Percentiles rank a stretch among this genome's conserved stretches.
phyloP scores from a whole-genome alignment of 2,329 filamentous ascomycete genomes.

The Curvularia eragrostidis region DNA sequence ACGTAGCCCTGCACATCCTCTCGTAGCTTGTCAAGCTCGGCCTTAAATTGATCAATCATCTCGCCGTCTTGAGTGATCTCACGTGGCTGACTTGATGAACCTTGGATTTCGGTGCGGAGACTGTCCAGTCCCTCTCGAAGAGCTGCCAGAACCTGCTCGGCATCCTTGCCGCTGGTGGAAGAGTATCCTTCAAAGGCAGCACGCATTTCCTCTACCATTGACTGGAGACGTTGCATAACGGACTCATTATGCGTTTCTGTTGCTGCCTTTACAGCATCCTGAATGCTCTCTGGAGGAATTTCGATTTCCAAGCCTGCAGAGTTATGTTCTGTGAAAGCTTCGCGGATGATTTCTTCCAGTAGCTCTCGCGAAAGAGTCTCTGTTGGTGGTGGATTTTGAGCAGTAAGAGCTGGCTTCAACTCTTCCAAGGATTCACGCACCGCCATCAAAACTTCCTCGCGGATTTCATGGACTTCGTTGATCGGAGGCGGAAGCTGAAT shows the following conservation, averaged over 20 bases:
- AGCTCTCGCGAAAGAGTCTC: constrained; percentile 60
- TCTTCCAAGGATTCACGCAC: constrained; percentile 87
- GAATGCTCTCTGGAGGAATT: constrained; percentile 60
- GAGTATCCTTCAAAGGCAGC: constrained; percentile 78
- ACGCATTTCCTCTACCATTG: constrained; percentile 66
- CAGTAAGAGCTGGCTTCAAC: constrained; percentile 63
- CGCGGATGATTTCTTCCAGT: constrained; percentile 64
- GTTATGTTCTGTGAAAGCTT: constrained; percentile 61
- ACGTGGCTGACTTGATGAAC: constrained; percentile 75
- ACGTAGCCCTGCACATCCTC: constrained; percentile 63
- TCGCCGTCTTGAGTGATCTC: constrained; percentile 77
- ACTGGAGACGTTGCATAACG: constrained; percentile 65
- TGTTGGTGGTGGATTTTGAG: constrained; percentile 49
- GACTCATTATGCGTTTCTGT: constrained; percentile 64
- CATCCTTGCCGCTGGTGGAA: constrained; percentile 78
- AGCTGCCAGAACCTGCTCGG: constrained; percentile 86
- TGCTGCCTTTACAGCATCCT: constrained; percentile 63
- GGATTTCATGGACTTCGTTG: constrained; percentile 71
- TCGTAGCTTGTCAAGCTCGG: constrained; percentile 70
- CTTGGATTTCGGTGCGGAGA: constrained; percentile 79
- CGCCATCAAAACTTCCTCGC: constrained; percentile 82
- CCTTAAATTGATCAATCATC: constrained; percentile 72
- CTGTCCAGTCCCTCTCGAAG: constrained; percentile 86
- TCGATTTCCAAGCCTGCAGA: constrained; percentile 54
- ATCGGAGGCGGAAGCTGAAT: constrained; percentile 78